Base-by-base conservation (phyloP, 73 alveolate genomes). In the Paramecium pentaurelia region DNA sequence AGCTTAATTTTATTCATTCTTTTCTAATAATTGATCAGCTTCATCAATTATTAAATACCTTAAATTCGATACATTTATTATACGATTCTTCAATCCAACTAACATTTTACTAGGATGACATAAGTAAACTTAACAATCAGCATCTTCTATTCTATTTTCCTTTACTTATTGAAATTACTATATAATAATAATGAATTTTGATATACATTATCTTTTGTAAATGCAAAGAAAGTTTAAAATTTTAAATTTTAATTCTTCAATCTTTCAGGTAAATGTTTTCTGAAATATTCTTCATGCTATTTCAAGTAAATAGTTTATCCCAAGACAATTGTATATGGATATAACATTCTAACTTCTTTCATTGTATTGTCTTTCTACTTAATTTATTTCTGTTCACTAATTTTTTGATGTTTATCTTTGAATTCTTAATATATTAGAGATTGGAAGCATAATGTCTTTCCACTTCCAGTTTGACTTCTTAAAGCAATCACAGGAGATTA, bases 221-320 rank as follows among this genome's bases (percentile, higher is more conserved):
- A 47, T 40, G 91, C 91, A 49, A 80, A 80, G 28, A 80, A 80
- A 6, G 91, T 80, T 47, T 80, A 44, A 80, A 80, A 80, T 47
- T 42, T 80, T 64, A 80, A 44, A 40, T 42, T 42, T 45, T 80
- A 12, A 32, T 40, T 64, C 20, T 32, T 25, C 58, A 80, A 80
- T 42, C 73, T 42, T 4, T 80, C 73, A 20, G 91, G 91, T 25
- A 80, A 44, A 25, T 40, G 30, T 32, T 44, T 80, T 12, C 47
- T 80, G 30, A 80, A 80, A 80, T 44, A 14, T 18, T 80, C 91
- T 8, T 80, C 91, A 45, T 80, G 91, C 28, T 80, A 80, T 47
- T 80, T 80, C 11, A 80, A 36, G 30, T 80, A 80, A 4, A 80
- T 47, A 18, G 91, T 80, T 54, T 80, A 80, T 45, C 91, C 91